Conservation (phyloP, 164 flowering plant genomes). For the Vitis labrusca region DNA sequence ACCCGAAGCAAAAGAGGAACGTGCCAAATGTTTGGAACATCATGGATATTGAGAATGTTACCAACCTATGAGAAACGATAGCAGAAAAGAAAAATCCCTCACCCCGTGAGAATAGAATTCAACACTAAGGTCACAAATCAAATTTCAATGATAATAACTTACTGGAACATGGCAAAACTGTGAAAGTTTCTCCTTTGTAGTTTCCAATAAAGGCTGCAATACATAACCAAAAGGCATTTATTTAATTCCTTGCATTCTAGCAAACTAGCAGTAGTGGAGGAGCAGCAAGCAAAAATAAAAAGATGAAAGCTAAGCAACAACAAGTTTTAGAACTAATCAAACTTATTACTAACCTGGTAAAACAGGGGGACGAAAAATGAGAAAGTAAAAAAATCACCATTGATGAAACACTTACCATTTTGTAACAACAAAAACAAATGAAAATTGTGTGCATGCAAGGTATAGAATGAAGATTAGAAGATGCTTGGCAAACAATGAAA, state of each 20-base stretch:
- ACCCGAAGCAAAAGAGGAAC: conserved; percentile 89
- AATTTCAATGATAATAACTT: conserved; percentile 23
- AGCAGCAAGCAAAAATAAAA: not conserved
- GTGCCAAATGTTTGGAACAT: conserved; percentile 99
- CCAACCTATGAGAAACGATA: conserved; percentile 45
- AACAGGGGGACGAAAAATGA: no score
- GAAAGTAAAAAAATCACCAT: no score
- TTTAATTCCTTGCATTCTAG: no score
- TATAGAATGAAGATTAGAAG: no score
- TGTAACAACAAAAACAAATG: no score
- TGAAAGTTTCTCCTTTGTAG: conserved; percentile 86
- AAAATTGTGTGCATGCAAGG: no score
- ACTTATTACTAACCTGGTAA: no score
- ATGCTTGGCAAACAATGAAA: no score
- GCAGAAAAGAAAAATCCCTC: not conserved
- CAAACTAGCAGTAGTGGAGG: not conserved
- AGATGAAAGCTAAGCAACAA: no score
- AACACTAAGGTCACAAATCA: conserved; percentile 10
- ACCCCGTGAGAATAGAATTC: not conserved
- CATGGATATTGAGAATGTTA: conserved; percentile 86
- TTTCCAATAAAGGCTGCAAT: conserved; percentile 81
- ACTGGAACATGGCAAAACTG: conserved; percentile 98
- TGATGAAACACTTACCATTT: no score
- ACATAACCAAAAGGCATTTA: not conserved
- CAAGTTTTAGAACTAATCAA: no score